Conservation (phyloP, 2,329 filamentous ascomycete genomes). For the Metarhizium album region DNA sequence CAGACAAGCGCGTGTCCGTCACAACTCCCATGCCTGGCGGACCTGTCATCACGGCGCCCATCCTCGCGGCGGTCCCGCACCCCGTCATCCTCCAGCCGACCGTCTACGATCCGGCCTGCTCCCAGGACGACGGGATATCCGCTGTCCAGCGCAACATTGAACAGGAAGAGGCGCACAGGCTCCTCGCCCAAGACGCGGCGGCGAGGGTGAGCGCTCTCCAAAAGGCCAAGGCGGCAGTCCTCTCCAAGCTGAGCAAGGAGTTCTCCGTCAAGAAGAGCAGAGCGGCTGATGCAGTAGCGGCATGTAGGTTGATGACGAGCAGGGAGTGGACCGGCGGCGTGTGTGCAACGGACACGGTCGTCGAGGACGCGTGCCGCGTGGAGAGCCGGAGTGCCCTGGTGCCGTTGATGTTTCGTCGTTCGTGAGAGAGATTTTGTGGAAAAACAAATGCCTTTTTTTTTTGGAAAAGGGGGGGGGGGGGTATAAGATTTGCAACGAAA, state of each 20-base stretch:
- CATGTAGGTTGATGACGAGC: constrained; percentile 21
- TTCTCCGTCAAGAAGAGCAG: constrained; percentile 26
- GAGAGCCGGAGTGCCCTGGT: constrained; percentile 45
- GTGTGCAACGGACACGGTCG: constrained; percentile 20
- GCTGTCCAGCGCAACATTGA: constrained; percentile 48
- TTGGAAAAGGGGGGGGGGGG: no score
- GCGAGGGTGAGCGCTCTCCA: constrained; percentile 43
- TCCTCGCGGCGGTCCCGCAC: constrained; percentile 36
- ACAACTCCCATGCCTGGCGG: constrained; percentile 21
- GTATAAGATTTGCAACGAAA: constrained; percentile 20
- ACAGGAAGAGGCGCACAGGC: constrained; percentile 43
- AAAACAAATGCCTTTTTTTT: neutral
- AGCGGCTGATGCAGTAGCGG: constrained; percentile 22
- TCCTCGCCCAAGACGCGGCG: constrained; percentile 45
- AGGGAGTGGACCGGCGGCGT: constrained; percentile 18
- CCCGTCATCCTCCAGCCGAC: constrained; percentile 46
- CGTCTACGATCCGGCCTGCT: constrained; percentile 38
- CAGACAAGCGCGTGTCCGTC: constrained; percentile 15
- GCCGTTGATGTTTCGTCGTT: constrained; percentile 48
- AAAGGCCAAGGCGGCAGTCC: constrained; percentile 49
- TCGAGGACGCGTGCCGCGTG: constrained; percentile 34
- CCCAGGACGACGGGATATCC: constrained; percentile 36
- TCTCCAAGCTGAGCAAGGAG: constrained; percentile 47
- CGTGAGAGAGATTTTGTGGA: constrained; percentile 12
- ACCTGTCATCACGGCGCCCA: constrained; percentile 37